A percentile compares a stretch with the other conserved stretches of the same genome.
These are phyloP conservation scores for Scheffersomyces cryptocercus DNA, from an alignment of 1,139 yeast genomes.

Conservation along the genomic window DNA sequence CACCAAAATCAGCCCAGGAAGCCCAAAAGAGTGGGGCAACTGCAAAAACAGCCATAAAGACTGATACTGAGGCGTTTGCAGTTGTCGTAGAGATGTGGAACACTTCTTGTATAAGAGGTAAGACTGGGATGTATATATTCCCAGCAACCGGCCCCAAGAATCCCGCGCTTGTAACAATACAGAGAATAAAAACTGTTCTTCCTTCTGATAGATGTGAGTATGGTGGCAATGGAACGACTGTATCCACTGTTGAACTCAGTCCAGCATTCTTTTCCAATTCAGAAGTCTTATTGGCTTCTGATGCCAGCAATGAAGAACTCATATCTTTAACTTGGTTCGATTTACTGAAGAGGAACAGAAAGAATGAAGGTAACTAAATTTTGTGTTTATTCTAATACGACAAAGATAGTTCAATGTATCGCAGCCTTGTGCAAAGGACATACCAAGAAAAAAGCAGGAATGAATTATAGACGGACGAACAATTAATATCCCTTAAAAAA, in stretches of 20 bases:
- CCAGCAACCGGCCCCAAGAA: conserved; percentile 63
- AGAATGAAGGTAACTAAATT: no score
- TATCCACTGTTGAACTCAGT: not conserved
- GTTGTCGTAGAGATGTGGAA: conserved; percentile 44
- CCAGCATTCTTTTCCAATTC: no score
- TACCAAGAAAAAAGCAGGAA: no score
- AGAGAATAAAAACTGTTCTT: conserved; percentile 26
- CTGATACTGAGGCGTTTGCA: conserved; percentile 61
- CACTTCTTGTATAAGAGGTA: conserved; percentile 46
- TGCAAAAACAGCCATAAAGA: conserved; percentile 58
- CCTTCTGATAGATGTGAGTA: conserved; percentile 12
- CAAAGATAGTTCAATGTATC: no score
- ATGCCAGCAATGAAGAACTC: no score
- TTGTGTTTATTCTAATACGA: no score
- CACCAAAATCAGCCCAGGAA: conserved; percentile 57
- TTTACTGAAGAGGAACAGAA: no score
- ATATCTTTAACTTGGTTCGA: no score
- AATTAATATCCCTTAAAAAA: no score
- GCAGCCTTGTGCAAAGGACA: no score
- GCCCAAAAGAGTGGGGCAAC: conserved; percentile 60
- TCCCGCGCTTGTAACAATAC: conserved; percentile 49
- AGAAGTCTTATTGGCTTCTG: no score
- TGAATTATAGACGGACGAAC: no score
- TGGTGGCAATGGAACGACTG: conserved; percentile 2
- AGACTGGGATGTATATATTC: conserved; percentile 57